These are phyloP conservation scores for Penicillium atrosanguineum DNA, from an alignment of 495 filamentous ascomycete genomes.

Conservation along the genomic window DNA sequence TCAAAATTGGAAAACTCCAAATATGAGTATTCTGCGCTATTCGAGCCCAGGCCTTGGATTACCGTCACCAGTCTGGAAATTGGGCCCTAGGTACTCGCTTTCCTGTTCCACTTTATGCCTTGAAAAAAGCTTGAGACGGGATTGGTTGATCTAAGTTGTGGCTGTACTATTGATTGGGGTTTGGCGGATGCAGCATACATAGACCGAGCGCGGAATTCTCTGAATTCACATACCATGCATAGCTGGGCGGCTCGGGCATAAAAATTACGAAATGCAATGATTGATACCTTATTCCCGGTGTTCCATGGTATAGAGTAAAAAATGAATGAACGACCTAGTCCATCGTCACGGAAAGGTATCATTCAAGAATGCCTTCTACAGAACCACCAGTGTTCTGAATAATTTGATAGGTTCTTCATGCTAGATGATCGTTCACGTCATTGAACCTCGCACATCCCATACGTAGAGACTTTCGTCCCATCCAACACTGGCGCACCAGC, in stretches of 20 bases:
- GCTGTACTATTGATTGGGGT: neutral
- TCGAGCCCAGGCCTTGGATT: neutral
- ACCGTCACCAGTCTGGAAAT: neutral
- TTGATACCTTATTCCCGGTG: neutral
- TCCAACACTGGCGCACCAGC: conserved; percentile 89
- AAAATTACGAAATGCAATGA: conserved; percentile 30
- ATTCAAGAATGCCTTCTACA: neutral
- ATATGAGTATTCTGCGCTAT: neutral
- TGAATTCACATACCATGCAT: neutral
- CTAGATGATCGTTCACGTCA: conserved; percentile 38
- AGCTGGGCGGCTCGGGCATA: conserved; percentile 4
- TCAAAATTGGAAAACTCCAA: neutral
- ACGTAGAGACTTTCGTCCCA: conserved; percentile 92
- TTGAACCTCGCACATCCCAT: conserved; percentile 79
- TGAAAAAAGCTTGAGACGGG: neutral
- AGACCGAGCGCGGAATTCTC: neutral
- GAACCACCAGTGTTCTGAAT: neutral
- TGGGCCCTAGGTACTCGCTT: neutral
- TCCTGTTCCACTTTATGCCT: neutral
- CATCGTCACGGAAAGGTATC: neutral
- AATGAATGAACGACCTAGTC: neutral
- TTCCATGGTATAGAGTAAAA: neutral
- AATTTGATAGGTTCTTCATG: neutral
- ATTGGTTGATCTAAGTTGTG: neutral
- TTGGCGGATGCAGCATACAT: neutral